Conservation (phyloP, 768 basidiomycete species). For the Hygrophoropsis aurantiaca region DNA sequence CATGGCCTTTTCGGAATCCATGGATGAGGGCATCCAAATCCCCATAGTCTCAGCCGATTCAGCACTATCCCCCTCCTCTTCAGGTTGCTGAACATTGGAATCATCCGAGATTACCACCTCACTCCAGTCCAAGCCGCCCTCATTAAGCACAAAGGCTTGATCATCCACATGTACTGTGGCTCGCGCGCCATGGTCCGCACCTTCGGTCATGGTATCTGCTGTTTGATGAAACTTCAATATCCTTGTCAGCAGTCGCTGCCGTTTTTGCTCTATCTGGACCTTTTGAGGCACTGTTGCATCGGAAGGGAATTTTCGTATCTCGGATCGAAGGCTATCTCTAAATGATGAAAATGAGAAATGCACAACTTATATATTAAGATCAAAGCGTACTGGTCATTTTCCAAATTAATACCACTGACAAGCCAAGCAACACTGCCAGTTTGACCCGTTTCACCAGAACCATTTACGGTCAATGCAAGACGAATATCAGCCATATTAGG, state of each 20-base stretch:
- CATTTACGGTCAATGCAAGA: not conserved
- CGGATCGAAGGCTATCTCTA: constrained; percentile 2
- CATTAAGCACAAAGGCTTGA: not conserved
- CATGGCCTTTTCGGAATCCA: not conserved
- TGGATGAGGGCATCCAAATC: constrained; percentile 6
- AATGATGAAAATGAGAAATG: not conserved
- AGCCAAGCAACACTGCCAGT: constrained; percentile 3
- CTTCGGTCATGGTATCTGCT: not conserved
- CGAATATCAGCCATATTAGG: constrained; percentile 3
- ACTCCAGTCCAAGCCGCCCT: no score
- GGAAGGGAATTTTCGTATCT: not conserved
- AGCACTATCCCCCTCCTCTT: not conserved
- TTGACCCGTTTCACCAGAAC: not conserved
- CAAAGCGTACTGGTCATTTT: constrained; percentile 4
- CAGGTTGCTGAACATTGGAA: not conserved
- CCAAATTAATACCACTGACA: constrained; percentile 3
- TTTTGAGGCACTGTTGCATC: constrained; percentile 3
- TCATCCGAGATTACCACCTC: not conserved
- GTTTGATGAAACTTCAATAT: not conserved
- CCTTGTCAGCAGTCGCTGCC: not conserved
- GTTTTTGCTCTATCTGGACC: not conserved
- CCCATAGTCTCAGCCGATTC: not conserved
- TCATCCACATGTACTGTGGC: not conserved
- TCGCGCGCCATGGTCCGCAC: not conserved
- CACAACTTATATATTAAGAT: not conserved